Evolutionary conservation across 805 yeast species (phyloP).

Genomic region (Yamadazyma takamatsuzukensis): DNA sequence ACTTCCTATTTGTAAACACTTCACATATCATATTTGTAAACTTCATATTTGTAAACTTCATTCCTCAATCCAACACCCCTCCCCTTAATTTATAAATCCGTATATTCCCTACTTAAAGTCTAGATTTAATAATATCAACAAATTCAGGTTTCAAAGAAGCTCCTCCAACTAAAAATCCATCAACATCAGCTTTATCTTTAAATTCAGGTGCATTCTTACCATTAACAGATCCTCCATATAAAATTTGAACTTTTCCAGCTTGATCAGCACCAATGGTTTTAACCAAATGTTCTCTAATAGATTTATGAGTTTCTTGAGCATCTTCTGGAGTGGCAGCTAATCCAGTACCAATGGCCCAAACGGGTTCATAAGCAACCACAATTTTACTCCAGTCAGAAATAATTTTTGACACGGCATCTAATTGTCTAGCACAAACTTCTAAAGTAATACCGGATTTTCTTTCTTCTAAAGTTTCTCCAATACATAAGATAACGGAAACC

Average conservation of each 20-base stretch:
- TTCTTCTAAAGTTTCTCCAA: constrained; percentile 96
- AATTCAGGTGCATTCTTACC: constrained; percentile 89
- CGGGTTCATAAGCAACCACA: constrained; percentile 98
- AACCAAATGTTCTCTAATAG: constrained; percentile 79
- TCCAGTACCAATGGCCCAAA: constrained; percentile 99
- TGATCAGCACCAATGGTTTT: constrained; percentile 71
- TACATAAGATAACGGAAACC: constrained; percentile 88
- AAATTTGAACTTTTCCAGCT: constrained; percentile 80
- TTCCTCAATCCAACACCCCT: too few relatives aligned
- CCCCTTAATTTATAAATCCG: background rate
- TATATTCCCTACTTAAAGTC: constrained; percentile 45
- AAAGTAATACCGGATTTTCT: constrained; percentile 86
- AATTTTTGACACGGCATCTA: constrained; percentile 78
- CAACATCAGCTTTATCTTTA: constrained; percentile 90
- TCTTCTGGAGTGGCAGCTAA: constrained; percentile 98
- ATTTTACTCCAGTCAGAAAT: constrained; percentile 86
- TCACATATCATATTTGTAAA: too few relatives aligned
- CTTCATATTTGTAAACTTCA: too few relatives aligned
- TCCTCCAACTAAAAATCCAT: constrained; percentile 99
- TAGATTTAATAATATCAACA: constrained; percentile 89
- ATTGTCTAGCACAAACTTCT: constrained; percentile 83
- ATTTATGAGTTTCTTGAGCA: constrained; percentile 92
- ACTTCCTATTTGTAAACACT: too few relatives aligned
- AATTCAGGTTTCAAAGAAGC: constrained; percentile 98
- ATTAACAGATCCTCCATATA: constrained; percentile 98